Evolutionary conservation across 306 rosid genomes (phyloP), one percentile per base, ranked within the genome.

Genomic region (Acacia melanoxylon): DNA sequence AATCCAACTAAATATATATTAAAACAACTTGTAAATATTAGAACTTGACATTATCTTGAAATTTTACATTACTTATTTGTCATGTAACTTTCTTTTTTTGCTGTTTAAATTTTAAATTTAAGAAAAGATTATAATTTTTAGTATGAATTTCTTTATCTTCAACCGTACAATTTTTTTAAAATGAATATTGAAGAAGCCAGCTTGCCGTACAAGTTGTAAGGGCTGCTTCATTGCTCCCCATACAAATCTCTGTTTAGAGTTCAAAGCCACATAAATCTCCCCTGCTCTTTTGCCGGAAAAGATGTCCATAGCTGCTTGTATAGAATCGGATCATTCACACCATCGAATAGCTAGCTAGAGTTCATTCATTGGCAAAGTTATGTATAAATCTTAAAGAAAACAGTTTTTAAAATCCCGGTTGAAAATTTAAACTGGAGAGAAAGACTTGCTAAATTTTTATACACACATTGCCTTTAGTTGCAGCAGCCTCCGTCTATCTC

Each of bases 191-290:
- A 45, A 48, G 48, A 45, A 62, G 78, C 27, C 44, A 48, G 68
- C 71, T 81, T 58, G 49, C 83, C 86, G 88, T 85, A 85, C 88
- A 82, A 74, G 40, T 86, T 74, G 83, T 78, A 86, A 85, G 42
- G 54, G 48, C 37, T 33, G 67, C 54, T 44, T 37, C 45, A 10
- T 37, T 80, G 87, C 83, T 72, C 86, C 91, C 87, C 65, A 78
- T 63, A 52, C 49, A 77, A 76, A 78, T 85, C 81, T 74, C 35
- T 78, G 70, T 83, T 73, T 16, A 84, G 2, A 78, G 10, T 75
- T 44, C 31, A 81, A 80, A 65, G 27, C 68, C 79, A 81, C 81
- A 77, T 74, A 45, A n/a, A 66, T 17, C 33, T 69, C 13, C 8
- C 11, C 22, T 22, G 24, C 48, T 45, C 40, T 44, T 45, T 71